Evolutionary conservation across 2,329 filamentous ascomycete genomes (phyloP).

Genomic region (Teratosphaeria viscida): DNA sequence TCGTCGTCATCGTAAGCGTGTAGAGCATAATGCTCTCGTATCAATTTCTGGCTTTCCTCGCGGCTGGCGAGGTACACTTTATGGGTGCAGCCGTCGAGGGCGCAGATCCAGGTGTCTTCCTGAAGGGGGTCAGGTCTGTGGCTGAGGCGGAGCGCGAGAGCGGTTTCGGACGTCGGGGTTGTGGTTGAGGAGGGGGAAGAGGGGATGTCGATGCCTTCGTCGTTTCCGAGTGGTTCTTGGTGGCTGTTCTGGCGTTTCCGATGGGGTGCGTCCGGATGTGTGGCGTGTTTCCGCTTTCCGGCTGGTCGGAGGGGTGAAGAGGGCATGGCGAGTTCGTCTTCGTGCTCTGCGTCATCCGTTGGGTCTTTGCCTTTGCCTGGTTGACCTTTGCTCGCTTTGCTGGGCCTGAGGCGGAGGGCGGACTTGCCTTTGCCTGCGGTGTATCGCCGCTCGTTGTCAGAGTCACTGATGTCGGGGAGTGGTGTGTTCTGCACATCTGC

Average conservation of each 20-base stretch:
- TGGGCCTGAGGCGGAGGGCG: slow-evolving; percentile 22
- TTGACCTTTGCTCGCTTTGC: slow-evolving; percentile 19
- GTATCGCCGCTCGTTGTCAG: slow-evolving; percentile 9
- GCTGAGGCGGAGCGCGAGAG: slow-evolving; percentile 2
- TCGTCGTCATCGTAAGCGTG: slow-evolving; percentile 49
- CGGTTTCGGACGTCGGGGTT: background rate
- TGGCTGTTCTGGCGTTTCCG: slow-evolving; percentile 14
- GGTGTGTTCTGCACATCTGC: slow-evolving; percentile 7
- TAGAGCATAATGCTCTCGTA: slow-evolving; percentile 50
- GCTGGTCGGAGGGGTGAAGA: background rate
- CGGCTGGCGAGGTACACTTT: slow-evolving; percentile 54
- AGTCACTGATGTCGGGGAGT: slow-evolving; percentile 7
- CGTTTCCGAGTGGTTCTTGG: slow-evolving; percentile 3
- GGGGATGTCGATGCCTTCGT: slow-evolving; percentile 27
- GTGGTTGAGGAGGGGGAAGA: slow-evolving; percentile 13
- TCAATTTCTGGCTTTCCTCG: slow-evolving; percentile 44
- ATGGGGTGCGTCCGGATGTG: slow-evolving; percentile 1
- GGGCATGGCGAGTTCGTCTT: slow-evolving; percentile 1
- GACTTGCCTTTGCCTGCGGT: slow-evolving; percentile 24
- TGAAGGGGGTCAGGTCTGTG: slow-evolving; percentile 18
- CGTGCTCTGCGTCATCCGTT: background rate
- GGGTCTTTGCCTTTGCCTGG: slow-evolving; percentile 15
- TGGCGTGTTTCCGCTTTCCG: slow-evolving; percentile 3
- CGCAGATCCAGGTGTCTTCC: slow-evolving; percentile 54
- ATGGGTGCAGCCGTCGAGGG: slow-evolving; percentile 52